Conservation (phyloP, 75 land plant species). For the Picea sitchensis region DNA sequence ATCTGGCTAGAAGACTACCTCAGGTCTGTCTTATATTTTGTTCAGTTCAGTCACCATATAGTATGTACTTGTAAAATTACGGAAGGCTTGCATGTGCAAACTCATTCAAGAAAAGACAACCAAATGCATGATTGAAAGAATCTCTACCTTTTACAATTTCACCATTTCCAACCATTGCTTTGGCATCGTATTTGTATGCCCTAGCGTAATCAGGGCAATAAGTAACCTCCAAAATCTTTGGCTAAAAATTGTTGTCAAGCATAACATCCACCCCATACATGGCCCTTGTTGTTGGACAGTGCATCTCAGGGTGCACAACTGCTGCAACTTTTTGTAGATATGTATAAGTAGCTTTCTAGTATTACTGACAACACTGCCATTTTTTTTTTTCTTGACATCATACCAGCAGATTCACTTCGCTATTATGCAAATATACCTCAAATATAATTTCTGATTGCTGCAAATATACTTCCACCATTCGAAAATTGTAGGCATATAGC, state of each 20-base stretch:
- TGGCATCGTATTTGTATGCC: conserved; percentile 93
- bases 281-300: conserved; percentile 72
- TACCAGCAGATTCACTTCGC: too few species aligned
- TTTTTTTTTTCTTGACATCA: too few species aligned
- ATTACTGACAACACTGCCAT: too few species aligned
- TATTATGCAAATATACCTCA: too few species aligned
- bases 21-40: too few species aligned
- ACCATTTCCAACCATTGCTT: conserved; percentile 46
- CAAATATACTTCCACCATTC: too few species aligned
- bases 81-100: conserved; percentile 36
- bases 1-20: too few species aligned
- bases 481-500: too few species aligned
- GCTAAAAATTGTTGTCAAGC: conserved; percentile 70
- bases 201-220: conserved; percentile 95
- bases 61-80: conserved; percentile 16
- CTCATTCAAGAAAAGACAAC: conserved; percentile 87
- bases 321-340: too few species aligned
- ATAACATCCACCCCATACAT: conserved; percentile 97
- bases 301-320: conserved; percentile 97
- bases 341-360: too few species aligned
- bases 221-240: conserved; percentile 94
- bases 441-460: too few species aligned
- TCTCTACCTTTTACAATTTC: conserved; percentile 52
- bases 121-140: conserved; percentile 79
- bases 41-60: not conserved